Conservation (phyloP, 2,329 filamentous ascomycete genomes). For the Cladophialophora chaetospira region DNA sequence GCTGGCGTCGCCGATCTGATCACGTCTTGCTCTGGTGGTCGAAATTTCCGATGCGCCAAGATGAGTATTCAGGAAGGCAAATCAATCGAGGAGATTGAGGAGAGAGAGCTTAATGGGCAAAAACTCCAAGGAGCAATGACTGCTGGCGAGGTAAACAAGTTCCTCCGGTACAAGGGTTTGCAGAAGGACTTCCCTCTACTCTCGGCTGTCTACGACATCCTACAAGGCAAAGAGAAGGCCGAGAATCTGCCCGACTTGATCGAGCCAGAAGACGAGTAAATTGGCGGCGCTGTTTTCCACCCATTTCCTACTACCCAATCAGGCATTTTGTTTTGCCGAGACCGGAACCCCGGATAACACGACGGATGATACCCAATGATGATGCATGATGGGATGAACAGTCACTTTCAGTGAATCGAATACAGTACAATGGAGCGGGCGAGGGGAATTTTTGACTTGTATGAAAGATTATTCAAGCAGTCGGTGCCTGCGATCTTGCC, state of each 20-base stretch:
- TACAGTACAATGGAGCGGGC: too few relatives aligned
- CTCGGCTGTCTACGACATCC: conserved; percentile 81
- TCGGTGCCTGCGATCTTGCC: too few relatives aligned
- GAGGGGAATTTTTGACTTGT: too few relatives aligned
- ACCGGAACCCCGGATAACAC: conserved; percentile 8
- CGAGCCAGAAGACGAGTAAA: conserved; percentile 41
- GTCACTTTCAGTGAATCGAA: conserved; percentile 11
- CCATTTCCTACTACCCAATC: neutral
- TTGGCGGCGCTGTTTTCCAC: conserved; percentile 2
- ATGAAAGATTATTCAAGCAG: too few relatives aligned
- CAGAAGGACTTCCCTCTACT: conserved; percentile 90
- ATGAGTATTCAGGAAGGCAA: conserved; percentile 78
- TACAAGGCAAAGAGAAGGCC: conserved; percentile 73
- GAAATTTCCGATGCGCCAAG: conserved; percentile 93
- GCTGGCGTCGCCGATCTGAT: conserved; percentile 95
- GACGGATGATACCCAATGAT: conserved; percentile 24
- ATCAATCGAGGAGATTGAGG: conserved; percentile 83
- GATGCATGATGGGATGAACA: conserved; percentile 4
- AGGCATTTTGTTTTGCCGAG: conserved; percentile 12
- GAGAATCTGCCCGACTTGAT: conserved; percentile 78
- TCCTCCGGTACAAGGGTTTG: conserved; percentile 74
- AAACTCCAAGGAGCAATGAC: conserved; percentile 94
- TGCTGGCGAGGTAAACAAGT: conserved; percentile 85
- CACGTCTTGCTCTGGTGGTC: conserved; percentile 85
- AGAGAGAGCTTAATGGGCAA: conserved; percentile 89